phyloP scores from a whole-genome alignment of 2,329 filamentous ascomycete species.

The Chalara sp. region DNA sequence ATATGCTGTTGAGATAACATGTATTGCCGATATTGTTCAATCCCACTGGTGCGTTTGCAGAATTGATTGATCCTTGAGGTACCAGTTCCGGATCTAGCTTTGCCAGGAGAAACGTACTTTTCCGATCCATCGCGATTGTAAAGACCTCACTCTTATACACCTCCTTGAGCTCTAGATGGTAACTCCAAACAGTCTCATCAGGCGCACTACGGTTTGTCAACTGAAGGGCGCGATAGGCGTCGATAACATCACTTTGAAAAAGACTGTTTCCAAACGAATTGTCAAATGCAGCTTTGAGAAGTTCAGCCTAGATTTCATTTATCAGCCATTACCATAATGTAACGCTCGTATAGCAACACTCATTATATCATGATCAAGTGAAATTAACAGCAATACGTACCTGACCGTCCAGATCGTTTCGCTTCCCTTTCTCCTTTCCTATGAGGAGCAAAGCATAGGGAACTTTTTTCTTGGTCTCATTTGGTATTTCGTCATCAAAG shows the following conservation, averaged over 20 bases:
- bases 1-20: slow-evolving; percentile 92
- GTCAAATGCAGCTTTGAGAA: neutral
- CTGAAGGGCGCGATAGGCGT: slow-evolving; percentile 27
- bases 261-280: neutral
- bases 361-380: too few species aligned
- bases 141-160: slow-evolving; percentile 25
- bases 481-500: neutral
- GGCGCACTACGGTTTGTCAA: slow-evolving; percentile 18
- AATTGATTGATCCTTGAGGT: neutral
- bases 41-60: slow-evolving; percentile 66
- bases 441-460: neutral
- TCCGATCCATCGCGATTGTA: slow-evolving; percentile 24
- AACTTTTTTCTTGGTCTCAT: neutral
- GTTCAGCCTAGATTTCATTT: neutral
- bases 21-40: slow-evolving; percentile 94
- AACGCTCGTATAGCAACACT: too few species aligned
- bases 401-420: neutral
- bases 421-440: neutral
- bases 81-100: slow-evolving; percentile 16
- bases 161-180: slow-evolving; percentile 26
- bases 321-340: too few species aligned
- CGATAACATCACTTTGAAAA: slow-evolving; percentile 11
- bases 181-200: slow-evolving; percentile 26
- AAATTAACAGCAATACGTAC: neutral
- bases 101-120: slow-evolving; percentile 24